Percentiles rank a stretch among this genome's conserved stretches.
Conservation (phyloP, 495 filamentous ascomycete genomes). For the Staphylotrichum longicolle region DNA sequence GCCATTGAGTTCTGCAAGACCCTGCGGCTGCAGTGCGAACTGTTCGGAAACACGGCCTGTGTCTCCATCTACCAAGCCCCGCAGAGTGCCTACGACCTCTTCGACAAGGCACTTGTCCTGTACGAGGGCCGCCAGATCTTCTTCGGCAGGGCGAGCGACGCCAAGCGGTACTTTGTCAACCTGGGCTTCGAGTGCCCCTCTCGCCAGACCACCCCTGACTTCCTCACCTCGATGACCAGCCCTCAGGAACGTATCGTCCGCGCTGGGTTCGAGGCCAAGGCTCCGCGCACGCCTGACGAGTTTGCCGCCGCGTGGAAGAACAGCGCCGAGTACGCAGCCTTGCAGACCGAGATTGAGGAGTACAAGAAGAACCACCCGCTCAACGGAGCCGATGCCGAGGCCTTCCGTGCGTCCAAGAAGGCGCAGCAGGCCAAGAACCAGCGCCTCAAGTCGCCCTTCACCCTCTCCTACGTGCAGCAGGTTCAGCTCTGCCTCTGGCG, state of each 20-base stretch:
- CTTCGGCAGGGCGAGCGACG: conserved; percentile 62
- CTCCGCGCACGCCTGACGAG: conserved; percentile 72
- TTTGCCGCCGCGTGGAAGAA: conserved; percentile 73
- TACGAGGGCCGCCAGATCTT: conserved; percentile 85
- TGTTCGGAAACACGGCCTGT: conserved; percentile 61
- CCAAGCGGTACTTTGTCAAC: conserved; percentile 66
- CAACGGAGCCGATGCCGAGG: conserved; percentile 61
- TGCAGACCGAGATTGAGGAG: conserved; percentile 67
- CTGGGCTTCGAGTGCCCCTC: conserved; percentile 74
- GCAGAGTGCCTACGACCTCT: conserved; percentile 72
- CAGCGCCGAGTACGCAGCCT: conserved; percentile 62
- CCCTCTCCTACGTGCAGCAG: conserved; percentile 69
- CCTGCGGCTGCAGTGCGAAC: conserved; percentile 62
- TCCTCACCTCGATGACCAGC: conserved; percentile 76
- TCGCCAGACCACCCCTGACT: conserved; percentile 75
- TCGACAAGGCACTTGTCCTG: conserved; percentile 75
- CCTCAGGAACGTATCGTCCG: conserved; percentile 63
- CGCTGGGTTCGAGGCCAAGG: conserved; percentile 61
- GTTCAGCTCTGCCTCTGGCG: conserved; percentile 70
- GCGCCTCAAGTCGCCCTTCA: conserved; percentile 70
- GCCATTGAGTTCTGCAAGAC: conserved; percentile 78
- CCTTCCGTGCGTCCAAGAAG: conserved; percentile 65
- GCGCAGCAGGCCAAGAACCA: conserved; percentile 63
- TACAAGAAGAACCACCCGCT: conserved; percentile 64
- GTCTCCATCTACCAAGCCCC: conserved; percentile 87